Conservation (phyloP, 768 basidiomycete species). For the Gloeopeniophorella convolvens region DNA sequence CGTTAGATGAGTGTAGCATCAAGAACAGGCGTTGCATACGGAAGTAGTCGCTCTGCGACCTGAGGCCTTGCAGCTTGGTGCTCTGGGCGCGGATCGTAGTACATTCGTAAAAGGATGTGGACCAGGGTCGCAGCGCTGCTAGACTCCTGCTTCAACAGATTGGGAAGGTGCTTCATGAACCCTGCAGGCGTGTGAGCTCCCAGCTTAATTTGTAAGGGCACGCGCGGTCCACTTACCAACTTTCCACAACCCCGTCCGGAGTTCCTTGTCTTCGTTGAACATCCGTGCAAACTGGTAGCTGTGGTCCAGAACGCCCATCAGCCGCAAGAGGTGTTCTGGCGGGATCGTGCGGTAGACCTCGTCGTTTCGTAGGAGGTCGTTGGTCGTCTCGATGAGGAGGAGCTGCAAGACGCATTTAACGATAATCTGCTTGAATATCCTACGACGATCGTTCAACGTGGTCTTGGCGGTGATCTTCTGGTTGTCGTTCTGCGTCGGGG, state of each 20-base stretch:
- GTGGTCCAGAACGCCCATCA: constrained; percentile 95
- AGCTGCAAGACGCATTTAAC: constrained; percentile 98
- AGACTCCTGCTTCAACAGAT: constrained; percentile 96
- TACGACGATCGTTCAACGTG: constrained; percentile 66
- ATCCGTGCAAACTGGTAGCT: constrained; percentile 95
- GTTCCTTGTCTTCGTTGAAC: constrained; percentile 98
- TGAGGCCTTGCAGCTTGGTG: constrained; percentile 79
- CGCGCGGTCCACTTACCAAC: constrained; percentile 70
- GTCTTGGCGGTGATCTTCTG: constrained; percentile 41
- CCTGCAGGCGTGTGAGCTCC: constrained; percentile 40
- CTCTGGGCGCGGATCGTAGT: constrained; percentile 82
- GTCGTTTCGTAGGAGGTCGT: constrained; percentile 88
- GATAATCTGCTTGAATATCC: constrained; percentile 96
- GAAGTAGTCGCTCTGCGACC: constrained; percentile 65
- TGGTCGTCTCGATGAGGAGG: constrained; percentile 93
- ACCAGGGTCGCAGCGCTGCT: constrained; percentile 94
- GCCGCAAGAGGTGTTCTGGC: constrained; percentile 82
- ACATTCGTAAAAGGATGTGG: constrained; percentile 89
- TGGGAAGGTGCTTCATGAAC: constrained; percentile 99
- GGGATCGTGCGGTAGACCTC: constrained; percentile 92
- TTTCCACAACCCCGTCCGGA: constrained; percentile 98
- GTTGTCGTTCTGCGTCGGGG: constrained; percentile 55
- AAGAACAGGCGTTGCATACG: constrained; percentile 38
- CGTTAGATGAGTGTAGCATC: constrained; percentile 8
- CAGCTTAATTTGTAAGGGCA: no score